Evolutionary conservation across 2,329 filamentous ascomycete species (phyloP), one percentile per base, ranked within the genome.

Genomic region (Phaeosphaeria sp.): DNA sequence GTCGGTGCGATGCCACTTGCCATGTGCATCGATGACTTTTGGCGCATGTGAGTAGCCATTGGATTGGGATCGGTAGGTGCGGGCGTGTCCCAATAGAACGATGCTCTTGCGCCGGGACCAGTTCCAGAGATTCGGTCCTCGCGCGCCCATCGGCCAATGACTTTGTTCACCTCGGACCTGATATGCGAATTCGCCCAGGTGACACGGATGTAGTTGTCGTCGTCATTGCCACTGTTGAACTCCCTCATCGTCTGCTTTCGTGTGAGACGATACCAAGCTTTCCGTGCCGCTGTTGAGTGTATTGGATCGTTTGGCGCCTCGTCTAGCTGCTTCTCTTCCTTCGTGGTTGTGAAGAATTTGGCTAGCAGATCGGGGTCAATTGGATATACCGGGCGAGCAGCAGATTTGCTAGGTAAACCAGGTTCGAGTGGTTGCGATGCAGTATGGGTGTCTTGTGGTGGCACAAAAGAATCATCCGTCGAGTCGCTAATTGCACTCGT

Each of bases 181-280:
- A 78, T 65, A 0, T 68, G 49, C 3, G 77, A 79, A 20, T 64
- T 71, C 18, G 61, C 61, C 76, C 76, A 79, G 6, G 69, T 74
- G 6, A 79, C 71, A 6, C 77, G 74, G 15, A 78, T 67, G 46
- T 79, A 77, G 52, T 67, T 77, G 50, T 77, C 72, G 27, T 74
- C 71, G 11, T 69, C 67, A 6, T 65, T 67, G 6, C 72, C 75
- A 33, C 54, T 71, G 46, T 77, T 75, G 66, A 67, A 77, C 30
- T 78, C 76, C 17, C 75, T 66, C 67, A 78, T 64, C 5, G 76
- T 78, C 53, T 78, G 70, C 46, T 71, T 72, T 10, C 76, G 72
- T 1, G 75, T 78, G 1, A 79, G 56, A 11, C 76, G 69, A 54
- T 79, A 78, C 77, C 77, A 79, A 9, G 75, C 68, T 60, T 78